phyloP scores from a whole-genome alignment of 352 stramenopile species.

The Globisporangium solare region DNA sequence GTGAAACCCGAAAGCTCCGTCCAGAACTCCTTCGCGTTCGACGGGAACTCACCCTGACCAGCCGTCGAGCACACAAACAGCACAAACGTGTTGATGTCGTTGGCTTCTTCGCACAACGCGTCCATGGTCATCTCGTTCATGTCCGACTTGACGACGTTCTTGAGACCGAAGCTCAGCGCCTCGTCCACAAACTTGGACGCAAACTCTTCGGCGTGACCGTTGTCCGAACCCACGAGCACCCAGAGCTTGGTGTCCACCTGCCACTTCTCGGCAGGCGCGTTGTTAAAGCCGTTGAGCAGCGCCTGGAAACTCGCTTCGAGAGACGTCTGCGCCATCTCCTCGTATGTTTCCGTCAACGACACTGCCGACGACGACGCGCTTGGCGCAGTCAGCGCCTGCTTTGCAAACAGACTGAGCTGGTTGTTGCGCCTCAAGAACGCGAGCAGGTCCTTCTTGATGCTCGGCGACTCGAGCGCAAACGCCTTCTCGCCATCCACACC shows the following conservation, averaged over 20 bases:
- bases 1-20: slow-evolving; percentile 51
- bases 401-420: slow-evolving; percentile 87
- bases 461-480: slow-evolving; percentile 88
- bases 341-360: slow-evolving; percentile 63
- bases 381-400: slow-evolving; percentile 51
- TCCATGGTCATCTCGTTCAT: slow-evolving; percentile 82
- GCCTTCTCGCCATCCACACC: slow-evolving; percentile 80
- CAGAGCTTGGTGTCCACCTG: slow-evolving; percentile 71
- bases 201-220: slow-evolving; percentile 69
- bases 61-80: slow-evolving; percentile 78
- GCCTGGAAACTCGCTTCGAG: slow-evolving; percentile 82
- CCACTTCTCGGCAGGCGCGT: slow-evolving; percentile 39
- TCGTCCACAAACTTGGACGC: slow-evolving; percentile 69
- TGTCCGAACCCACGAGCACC: slow-evolving; percentile 75
- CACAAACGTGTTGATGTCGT: slow-evolving; percentile 65
- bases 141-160: slow-evolving; percentile 79
- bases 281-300: slow-evolving; percentile 66
- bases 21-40: slow-evolving; percentile 80
- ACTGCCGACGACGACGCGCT: slow-evolving; percentile 9
- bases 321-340: slow-evolving; percentile 75
- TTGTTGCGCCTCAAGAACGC: slow-evolving; percentile 88
- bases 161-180: slow-evolving; percentile 55
- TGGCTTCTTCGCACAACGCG: slow-evolving; percentile 59
- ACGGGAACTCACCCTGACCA: slow-evolving; percentile 75
- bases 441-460: slow-evolving; percentile 88